Conservation (phyloP, 495 filamentous ascomycete species). For the Podospora fimiseda region DNA sequence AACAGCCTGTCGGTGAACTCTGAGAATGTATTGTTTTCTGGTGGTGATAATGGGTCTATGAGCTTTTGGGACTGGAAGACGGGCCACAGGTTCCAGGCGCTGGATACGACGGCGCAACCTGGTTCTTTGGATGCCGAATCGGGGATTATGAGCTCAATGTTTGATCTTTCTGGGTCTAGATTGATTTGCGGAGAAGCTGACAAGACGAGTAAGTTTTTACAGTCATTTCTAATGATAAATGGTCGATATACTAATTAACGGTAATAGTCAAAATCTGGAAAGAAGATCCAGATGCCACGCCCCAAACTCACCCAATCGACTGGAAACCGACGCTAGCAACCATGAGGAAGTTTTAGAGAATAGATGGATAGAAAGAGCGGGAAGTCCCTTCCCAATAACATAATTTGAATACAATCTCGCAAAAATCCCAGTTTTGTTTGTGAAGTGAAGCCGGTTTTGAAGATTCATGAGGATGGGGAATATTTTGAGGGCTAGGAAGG, state of each 20-base stretch:
- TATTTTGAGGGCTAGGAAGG: too few relatives aligned
- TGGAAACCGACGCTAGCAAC: conserved; percentile 80
- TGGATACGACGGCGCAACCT: conserved; percentile 88
- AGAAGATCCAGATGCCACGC: conserved; percentile 79
- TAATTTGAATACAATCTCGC: too few relatives aligned
- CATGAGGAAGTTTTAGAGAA: conserved; percentile 28
- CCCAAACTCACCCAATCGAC: conserved; percentile 83
- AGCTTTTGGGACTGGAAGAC: conserved; percentile 99
- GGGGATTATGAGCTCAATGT: conserved; percentile 87
- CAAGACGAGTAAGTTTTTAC: conserved; percentile 64
- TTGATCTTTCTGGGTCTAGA: conserved; percentile 80
- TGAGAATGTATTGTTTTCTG: conserved; percentile 90
- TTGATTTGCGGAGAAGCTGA: conserved; percentile 93
- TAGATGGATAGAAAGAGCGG: neutral
- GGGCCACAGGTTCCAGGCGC: conserved; percentile 78
- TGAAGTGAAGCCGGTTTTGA: too few relatives aligned
- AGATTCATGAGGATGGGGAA: too few relatives aligned
- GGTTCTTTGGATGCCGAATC: conserved; percentile 91
- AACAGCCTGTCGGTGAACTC: conserved; percentile 92
- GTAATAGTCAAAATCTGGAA: conserved; percentile 86
- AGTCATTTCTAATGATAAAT: neutral
- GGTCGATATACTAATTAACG: neutral
- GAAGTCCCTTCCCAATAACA: too few relatives aligned
- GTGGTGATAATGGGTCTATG: conserved; percentile 93
- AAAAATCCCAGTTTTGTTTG: too few relatives aligned